phyloP scores from a whole-genome alignment of 306 rosid species.

The Inga oerstediana region DNA sequence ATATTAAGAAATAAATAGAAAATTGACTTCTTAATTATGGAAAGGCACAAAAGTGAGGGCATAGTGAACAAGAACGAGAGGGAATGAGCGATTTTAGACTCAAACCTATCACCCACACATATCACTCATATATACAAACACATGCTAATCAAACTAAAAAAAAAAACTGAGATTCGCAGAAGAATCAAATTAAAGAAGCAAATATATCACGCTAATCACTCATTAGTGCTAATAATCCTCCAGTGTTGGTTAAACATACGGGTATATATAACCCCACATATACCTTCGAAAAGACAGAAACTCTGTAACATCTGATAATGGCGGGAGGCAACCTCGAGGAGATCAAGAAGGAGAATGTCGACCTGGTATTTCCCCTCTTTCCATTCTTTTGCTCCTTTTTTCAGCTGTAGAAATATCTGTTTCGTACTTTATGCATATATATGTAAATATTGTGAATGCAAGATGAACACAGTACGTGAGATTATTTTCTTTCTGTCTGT shows the following conservation, averaged over 20 bases:
- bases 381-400: neutral
- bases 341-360: constrained; percentile 77
- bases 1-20: neutral
- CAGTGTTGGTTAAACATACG: neutral
- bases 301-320: constrained; percentile 32
- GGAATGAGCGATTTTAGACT: constrained; percentile 50
- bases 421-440: neutral
- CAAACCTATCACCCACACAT: constrained; percentile 15
- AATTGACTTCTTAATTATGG: constrained; percentile 19
- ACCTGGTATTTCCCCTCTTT: constrained; percentile 54
- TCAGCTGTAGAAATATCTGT: neutral
- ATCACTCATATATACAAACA: neutral
- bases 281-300: neutral
- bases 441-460: too few relatives aligned
- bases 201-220: neutral
- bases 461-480: neutral
- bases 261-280: neutral
- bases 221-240: neutral
- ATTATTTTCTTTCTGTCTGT: neutral
- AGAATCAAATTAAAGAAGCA: neutral
- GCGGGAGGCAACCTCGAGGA: constrained; percentile 49
- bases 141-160: neutral
- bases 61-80: constrained; percentile 34
- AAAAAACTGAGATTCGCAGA: too few relatives aligned
- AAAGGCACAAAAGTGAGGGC: neutral